Evolutionary conservation across 352 stramenopile species (phyloP), one percentile per base, ranked within the genome.

Genomic region (Phytopythium mirpurense): DNA sequence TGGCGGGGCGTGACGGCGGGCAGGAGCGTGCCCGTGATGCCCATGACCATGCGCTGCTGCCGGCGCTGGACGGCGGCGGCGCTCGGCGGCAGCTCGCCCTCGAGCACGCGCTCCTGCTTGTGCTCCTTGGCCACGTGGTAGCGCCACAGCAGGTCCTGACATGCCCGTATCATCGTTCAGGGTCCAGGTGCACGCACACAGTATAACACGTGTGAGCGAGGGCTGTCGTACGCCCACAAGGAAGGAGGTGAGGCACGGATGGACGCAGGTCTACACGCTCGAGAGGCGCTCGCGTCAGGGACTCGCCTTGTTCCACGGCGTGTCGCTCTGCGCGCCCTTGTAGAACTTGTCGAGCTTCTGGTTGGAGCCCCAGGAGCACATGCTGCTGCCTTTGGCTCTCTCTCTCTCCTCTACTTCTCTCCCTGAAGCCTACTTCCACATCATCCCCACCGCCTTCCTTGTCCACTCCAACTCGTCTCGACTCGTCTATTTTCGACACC

Each of bases 241-340:
- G 29, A 5, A 32, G 29, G 29, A 5, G 9, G 29, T 9, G 29
- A 32, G 29, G 29, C 27, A 14, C n/a, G n/a, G n/a, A n/a, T n/a
- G n/a, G n/a, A n/a, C n/a, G n/a, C n/a, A n/a, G n/a, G n/a, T n/a
- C n/a, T n/a, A n/a, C n/a, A n/a, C n/a, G n/a, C n/a, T n/a, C n/a
- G 29, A 32, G 5, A 32, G 5, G 29, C 29, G 29, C 29, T 32
- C 29, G 29, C 5, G 5, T 32, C 29, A n/a, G n/a, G n/a, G n/a
- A n/a, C 18, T 8, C 37, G 70, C 70, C 65, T 83, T 79, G 63
- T 78, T 83, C 68, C 72, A 83, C 8, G 69, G 68, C 9, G 72
- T 82, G 62, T 82, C 72, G 23, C 63, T 66, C 26, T 77, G 63
- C 10, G 68, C 69, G 32, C 72, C 72, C 43, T 82, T 82, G 72